Base-by-base conservation (phyloP, 2,329 filamentous ascomycete genomes). In the Nemania abortiva region DNA sequence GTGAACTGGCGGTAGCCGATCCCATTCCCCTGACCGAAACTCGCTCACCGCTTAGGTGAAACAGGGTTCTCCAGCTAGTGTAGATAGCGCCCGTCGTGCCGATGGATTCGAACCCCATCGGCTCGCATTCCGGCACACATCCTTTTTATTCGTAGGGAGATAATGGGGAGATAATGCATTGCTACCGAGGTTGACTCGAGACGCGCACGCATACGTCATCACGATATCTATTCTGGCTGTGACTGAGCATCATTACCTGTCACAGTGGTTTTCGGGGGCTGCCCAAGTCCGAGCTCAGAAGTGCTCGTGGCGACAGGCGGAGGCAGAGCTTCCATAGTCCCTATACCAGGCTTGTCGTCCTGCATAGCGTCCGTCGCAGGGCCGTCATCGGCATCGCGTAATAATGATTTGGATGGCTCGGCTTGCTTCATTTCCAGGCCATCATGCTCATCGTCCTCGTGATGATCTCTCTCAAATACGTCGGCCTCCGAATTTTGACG, bases 401-500 rank as follows among this genome's bases (percentile, higher is more conserved):
- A 65, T 58, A 65, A 65, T 24, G 66, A 58, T 57, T 69, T 69
- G 50, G 72, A 69, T 53, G 70, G 53, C 42, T 68, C 68, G 37
- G 63, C 47, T 57, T 57, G 58, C 59, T 75, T 77, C 76, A 76
- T 76, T 66, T 75, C 73, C 20, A 76, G 67, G 7, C 61, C 72
- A 18, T 75, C 75, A 22, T 65, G 55, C 52, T 75, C 74, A 49
- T 72, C 71, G 47, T 70, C 71, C 45, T n/a, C n/a, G n/a, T 67
- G 71, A 59, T 76, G 68, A 76, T 84, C 86, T 82, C 84, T 86
- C 72, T 88, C 84, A n/a, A 85, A 77, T 37, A 78, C 77, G 52
- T 85, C 85, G 34, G 73, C 77, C 65, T 88, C 85, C 62, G 82
- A 82, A 13, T 82, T 82, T 65, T 85, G 82, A 58, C 84, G 84